Percentiles rank a stretch among this genome's conserved stretches.
Conservation (phyloP, 2,329 filamentous ascomycete genomes). For the Rutstroemia sp. region DNA sequence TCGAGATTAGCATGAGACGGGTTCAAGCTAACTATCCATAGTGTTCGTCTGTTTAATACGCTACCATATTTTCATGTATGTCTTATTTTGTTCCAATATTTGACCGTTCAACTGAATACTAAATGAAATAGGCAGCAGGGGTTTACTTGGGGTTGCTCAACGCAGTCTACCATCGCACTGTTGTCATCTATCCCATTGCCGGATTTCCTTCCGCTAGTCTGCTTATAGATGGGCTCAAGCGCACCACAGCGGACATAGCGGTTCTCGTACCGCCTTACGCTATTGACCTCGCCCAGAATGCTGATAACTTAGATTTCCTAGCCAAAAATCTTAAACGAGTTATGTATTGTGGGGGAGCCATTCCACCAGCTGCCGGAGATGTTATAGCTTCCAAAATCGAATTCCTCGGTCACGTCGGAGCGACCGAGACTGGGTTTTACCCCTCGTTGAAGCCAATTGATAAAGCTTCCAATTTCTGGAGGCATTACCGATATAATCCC, state of each 20-base stretch:
- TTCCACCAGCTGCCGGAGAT: constrained; percentile 1
- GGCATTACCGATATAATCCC: not conserved
- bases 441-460: not conserved
- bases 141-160: not conserved
- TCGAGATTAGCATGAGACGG: not conserved
- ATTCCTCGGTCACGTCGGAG: not conserved
- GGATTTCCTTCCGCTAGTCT: not conserved
- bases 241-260: constrained; percentile 1
- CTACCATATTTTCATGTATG: constrained; percentile 5
- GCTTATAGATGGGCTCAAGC: constrained; percentile 2
- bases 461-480: not conserved
- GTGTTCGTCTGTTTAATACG: constrained; percentile 1
- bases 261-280: constrained; percentile 1
- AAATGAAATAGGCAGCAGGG: not conserved
- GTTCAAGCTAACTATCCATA: not conserved
- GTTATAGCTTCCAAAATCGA: constrained; percentile 1
- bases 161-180: not conserved
- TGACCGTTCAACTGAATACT: not conserved
- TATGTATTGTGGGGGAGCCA: not conserved
- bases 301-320: not conserved
- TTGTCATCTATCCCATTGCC: not conserved
- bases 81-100: not conserved
- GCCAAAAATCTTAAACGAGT: not conserved
- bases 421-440: not conserved
- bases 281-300: not conserved